phyloP scores from a whole-genome alignment of 257 asterid species.

The Solanum neorickii region DNA sequence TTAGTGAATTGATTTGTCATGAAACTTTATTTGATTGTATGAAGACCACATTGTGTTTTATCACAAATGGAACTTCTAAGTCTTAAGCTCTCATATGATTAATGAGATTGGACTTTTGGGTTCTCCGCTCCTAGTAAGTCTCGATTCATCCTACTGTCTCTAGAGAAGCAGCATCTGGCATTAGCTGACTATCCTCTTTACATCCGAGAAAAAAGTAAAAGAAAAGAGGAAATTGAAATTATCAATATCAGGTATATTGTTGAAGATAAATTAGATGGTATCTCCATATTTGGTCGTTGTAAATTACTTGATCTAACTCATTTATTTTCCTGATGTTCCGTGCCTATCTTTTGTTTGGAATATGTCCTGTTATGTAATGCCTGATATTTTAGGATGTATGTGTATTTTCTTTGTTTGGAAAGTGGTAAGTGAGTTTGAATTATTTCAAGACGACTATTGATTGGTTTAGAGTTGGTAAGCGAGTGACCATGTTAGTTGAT shows the following conservation, averaged over 20 bases:
- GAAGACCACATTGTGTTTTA: neutral
- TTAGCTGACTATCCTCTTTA: neutral
- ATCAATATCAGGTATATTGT: neutral
- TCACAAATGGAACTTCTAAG: neutral
- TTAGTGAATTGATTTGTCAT: neutral
- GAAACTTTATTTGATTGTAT: neutral
- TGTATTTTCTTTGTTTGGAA: neutral
- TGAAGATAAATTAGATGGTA: neutral
- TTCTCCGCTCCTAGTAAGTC: neutral
- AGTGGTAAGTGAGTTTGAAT: neutral
- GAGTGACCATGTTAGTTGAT: neutral
- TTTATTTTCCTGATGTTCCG: neutral
- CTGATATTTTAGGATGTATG: neutral
- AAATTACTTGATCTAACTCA: neutral
- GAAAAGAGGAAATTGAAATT: neutral
- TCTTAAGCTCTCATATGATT: neutral
- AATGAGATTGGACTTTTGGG: neutral
- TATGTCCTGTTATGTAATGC: neutral
- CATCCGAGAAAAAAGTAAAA: neutral
- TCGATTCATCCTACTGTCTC: neutral
- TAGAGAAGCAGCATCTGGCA: neutral
- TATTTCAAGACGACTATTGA: neutral
- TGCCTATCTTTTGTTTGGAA: neutral
- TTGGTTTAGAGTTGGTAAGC: neutral
- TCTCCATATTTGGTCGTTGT: neutral